Percentiles rank a stretch among this genome's conserved stretches.
phyloP scores from a whole-genome alignment of 805 yeast genomes.

The Candida germanica region DNA sequence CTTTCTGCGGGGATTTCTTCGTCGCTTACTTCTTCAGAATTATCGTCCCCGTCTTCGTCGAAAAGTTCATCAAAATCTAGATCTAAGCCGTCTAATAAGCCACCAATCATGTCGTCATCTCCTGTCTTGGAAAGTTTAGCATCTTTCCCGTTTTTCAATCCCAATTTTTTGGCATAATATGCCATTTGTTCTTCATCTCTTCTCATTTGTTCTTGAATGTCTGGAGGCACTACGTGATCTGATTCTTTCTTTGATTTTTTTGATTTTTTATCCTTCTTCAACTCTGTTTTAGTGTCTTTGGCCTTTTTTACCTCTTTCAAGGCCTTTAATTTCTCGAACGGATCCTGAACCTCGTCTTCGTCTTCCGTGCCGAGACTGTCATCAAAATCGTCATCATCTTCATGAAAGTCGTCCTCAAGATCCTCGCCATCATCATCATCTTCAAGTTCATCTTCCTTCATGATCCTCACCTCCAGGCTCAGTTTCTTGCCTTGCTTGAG shows the following conservation, averaged over 20 bases:
- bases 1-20: no score
- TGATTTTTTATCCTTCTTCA: conserved; percentile 13
- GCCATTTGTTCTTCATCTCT: conserved; percentile 76
- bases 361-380: conserved; percentile 16
- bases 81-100: conserved; percentile 76
- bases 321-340: conserved; percentile 11
- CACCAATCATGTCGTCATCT: conserved; percentile 77
- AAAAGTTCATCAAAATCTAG: conserved; percentile 35
- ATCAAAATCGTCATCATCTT: conserved; percentile 13
- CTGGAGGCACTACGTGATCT: conserved; percentile 24
- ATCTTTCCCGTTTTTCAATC: conserved; percentile 55
- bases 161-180: conserved; percentile 80
- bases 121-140: conserved; percentile 45
- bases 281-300: conserved; percentile 13
- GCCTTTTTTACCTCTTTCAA: conserved; percentile 14
- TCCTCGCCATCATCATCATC: conserved; percentile 9
- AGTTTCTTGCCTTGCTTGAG: conserved; percentile 10
- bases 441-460: conserved; percentile 37
- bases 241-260: conserved; percentile 10
- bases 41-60: conserved; percentile 12
- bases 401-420: conserved; percentile 11
- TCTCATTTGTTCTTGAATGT: conserved; percentile 46
- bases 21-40: conserved; percentile 15
- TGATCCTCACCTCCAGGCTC: conserved; percentile 14
- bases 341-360: conserved; percentile 19